Evolutionary conservation across 23 red algal genomes (phyloP).

Genomic region (Pyropia yezoensis): DNA sequence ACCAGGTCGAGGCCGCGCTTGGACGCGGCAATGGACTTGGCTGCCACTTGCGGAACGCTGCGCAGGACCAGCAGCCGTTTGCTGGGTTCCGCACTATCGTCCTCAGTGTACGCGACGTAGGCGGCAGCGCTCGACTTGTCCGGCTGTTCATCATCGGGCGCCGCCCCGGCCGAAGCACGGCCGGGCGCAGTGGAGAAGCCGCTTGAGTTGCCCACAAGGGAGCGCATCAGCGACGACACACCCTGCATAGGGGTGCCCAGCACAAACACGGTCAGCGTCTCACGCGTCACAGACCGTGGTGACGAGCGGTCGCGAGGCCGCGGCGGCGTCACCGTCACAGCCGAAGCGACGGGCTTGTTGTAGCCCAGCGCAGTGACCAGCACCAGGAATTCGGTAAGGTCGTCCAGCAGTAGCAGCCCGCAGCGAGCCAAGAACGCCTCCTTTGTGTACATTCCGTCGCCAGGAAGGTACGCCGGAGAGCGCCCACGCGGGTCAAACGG

Average conservation of each 20-base stretch:
- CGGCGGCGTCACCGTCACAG: conserved; percentile 44
- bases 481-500: neutral
- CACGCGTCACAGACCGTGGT: conserved; percentile 20
- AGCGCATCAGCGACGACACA: conserved; percentile 14
- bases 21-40: too few species aligned
- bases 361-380: conserved; percentile 76
- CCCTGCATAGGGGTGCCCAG: conserved; percentile 38
- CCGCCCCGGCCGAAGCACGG: too few species aligned
- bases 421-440: conserved; percentile 70
- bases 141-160: too few species aligned
- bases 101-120: too few species aligned
- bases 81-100: too few species aligned
- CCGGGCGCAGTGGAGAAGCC: too few species aligned
- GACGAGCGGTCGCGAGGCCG: conserved; percentile 55
- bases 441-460: conserved; percentile 22
- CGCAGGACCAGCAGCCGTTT: too few species aligned
- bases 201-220: too few species aligned
- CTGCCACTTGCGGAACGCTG: too few species aligned
- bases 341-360: conserved; percentile 8
- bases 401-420: conserved; percentile 58
- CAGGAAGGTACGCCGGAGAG: neutral
- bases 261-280: conserved; percentile 57
- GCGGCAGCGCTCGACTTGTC: too few species aligned
- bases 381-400: conserved; percentile 38
- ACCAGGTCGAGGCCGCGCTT: too few species aligned